phyloP scores from a whole-genome alignment of 495 filamentous ascomycete species.

The Podospora australis region DNA sequence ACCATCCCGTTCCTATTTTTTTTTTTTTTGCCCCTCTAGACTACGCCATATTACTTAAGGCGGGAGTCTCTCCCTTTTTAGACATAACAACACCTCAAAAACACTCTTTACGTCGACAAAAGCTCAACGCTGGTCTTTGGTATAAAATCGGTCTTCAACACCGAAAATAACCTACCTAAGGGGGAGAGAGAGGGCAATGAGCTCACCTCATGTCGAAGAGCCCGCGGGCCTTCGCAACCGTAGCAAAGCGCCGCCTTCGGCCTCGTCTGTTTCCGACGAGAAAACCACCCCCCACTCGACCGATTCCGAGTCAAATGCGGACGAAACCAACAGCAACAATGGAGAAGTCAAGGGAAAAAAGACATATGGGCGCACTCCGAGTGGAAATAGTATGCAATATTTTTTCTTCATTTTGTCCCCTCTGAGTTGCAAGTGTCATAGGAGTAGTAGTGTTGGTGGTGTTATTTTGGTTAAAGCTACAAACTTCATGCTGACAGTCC shows the following conservation, averaged over 20 bases:
- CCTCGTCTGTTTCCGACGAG: not conserved
- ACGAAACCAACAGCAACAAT: slow-evolving; percentile 3
- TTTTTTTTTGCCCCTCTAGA: slow-evolving; percentile 5
- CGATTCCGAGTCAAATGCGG: not conserved
- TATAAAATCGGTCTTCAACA: slow-evolving; percentile 22
- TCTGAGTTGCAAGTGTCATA: too few relatives aligned
- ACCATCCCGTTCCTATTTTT: not conserved
- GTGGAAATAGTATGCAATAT: slow-evolving; percentile 68
- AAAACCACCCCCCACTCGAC: not conserved
- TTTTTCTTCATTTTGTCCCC: not conserved
- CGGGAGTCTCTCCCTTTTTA: not conserved
- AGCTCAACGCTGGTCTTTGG: slow-evolving; percentile 17
- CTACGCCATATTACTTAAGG: too few relatives aligned
- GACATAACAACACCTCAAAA: not conserved
- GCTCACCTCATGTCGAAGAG: slow-evolving; percentile 15
- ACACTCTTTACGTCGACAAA: not conserved
- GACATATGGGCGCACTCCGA: slow-evolving; percentile 87
- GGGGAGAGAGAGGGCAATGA: slow-evolving; percentile 15
- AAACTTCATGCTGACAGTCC: not conserved
- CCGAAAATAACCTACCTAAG: slow-evolving; percentile 8
- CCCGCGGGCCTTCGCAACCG: slow-evolving; percentile 17
- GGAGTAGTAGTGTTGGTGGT: too few relatives aligned
- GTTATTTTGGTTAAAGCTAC: too few relatives aligned
- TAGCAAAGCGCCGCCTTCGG: not conserved
- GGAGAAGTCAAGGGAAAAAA: slow-evolving; percentile 43